These are phyloP conservation scores for Talaromyces proteolyticus DNA, from an alignment of 495 filamentous ascomycete genomes.

Conservation along the genomic window DNA sequence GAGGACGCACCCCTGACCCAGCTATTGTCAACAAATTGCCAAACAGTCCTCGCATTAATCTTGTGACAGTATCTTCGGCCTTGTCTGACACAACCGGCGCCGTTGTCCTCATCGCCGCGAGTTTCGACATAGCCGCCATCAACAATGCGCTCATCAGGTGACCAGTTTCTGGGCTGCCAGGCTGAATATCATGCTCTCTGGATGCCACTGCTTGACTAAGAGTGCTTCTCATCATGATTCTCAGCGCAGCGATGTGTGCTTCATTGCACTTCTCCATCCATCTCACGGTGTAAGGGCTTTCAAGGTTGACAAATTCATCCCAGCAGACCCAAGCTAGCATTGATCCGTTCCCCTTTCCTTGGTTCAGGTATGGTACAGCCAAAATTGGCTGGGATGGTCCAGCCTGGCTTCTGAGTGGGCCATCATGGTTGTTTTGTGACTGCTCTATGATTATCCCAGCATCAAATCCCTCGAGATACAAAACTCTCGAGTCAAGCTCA, in stretches of 20 bases:
- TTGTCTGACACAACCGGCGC: slow-evolving; percentile 7
- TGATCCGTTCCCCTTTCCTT: slow-evolving; percentile 13
- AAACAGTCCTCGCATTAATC: slow-evolving; percentile 21
- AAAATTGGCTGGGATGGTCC: slow-evolving; percentile 1
- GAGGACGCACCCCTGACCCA: slow-evolving; percentile 19
- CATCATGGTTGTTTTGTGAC: slow-evolving; percentile 1
- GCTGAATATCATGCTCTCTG: slow-evolving; percentile 4
- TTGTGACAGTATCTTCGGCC: slow-evolving; percentile 19
- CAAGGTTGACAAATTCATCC: slow-evolving; percentile 22
- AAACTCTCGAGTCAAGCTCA: slow-evolving; percentile 4
- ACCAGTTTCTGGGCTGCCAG: slow-evolving; percentile 3
- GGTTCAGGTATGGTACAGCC: slow-evolving; percentile 6
- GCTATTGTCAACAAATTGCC: slow-evolving; percentile 21
- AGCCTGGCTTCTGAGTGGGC: slow-evolving; percentile 1
- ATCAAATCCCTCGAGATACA: slow-evolving; percentile 6
- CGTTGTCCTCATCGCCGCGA: slow-evolving; percentile 17
- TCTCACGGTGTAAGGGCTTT: slow-evolving; percentile 16
- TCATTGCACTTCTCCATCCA: slow-evolving; percentile 25
- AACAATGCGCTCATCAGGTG: slow-evolving; percentile 6
- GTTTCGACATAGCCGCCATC: slow-evolving; percentile 21
- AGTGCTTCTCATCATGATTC: slow-evolving; percentile 17
- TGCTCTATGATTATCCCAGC: slow-evolving; percentile 6
- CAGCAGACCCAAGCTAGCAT: slow-evolving; percentile 24
- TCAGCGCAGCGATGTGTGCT: slow-evolving; percentile 16
- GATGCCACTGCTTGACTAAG: slow-evolving; percentile 6